Evolutionary conservation across 1,284 basidiomycete species (phyloP), one percentile per base, ranked within the genome.

Genomic region (Marasmius fiardii): DNA sequence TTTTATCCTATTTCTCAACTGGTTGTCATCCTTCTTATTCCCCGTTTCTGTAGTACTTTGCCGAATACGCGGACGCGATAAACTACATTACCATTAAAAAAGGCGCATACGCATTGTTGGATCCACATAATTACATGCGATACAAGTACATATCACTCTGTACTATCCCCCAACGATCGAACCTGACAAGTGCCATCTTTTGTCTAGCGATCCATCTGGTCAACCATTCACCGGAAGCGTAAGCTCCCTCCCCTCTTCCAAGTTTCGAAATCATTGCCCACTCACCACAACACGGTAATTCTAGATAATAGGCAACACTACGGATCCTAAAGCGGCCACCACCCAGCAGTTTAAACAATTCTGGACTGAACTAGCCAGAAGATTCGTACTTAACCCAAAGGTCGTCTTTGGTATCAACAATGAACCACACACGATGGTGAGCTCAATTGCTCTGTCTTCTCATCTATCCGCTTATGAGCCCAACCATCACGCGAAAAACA

Each of bases 61-160:
- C 54, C 43, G 73, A 75, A 62, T 78, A 65, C 60, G 73, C 68
- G 7, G 72, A 75, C 53, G 74, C 75, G 1, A 65, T 78, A 34
- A 74, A 77, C 57, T 68, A 77, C 55, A 77, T 78, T 56, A 77
- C 76, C 0, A 26, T 64, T 26, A 65, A 58, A 1, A 77, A 78
- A 58, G 73, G 71, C 20, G 75, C 70, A 33, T 77, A 76, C 54
- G 74, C 74, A 0, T 58, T 77, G 12, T 58, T 78, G 43, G 76
- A 78, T 56, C 75, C 76, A 11, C 76, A 78, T 57, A 78, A 77
- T 55, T 78, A 78, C 56, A 78, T 78, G 76, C 70, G 75, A 48
- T 76, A 74, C 67, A 74, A 75, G 75, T 76, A 47, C 18, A 50
- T 51, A 64, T 55, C 12, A 18, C 14, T 11, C n/a, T 10, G 54